Evolutionary conservation across 73 alveolate species (phyloP), one percentile per base, ranked within the genome.

Genomic region (Strombidium stylifer): DNA sequence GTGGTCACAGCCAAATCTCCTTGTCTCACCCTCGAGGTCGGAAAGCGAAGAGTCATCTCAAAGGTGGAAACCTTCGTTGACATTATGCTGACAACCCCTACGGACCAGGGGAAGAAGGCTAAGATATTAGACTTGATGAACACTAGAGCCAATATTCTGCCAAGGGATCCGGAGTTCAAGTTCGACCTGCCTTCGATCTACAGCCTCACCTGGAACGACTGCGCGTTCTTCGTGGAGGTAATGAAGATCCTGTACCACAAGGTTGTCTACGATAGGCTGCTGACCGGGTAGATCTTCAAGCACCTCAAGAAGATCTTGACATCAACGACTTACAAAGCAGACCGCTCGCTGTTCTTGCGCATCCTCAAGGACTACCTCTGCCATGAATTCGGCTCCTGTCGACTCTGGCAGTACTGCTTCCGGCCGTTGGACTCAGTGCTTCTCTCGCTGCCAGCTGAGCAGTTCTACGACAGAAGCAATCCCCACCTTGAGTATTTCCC

Each of bases 401-500:
- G 41, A 4, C 7, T 4, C 10, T 37, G 66, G 1, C 25, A 64
- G 37, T 19, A 44, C 14, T 24, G 41, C 18, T 7, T 58, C 73
- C 18, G 51, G 26, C 14, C 32, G 10, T 19, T 18, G 45, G 26
- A n/a, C n/a, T n/a, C n/a, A n/a, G n/a, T n/a, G n/a, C n/a, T n/a
- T n/a, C n/a, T n/a, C n/a, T n/a, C n/a, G n/a, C n/a, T n/a, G n/a
- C n/a, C 34, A 36, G 11, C 7, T 15, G 27, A 3, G 10, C 24
- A 42, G 21, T 42, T 42, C 30, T 6, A 42, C 11, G 54, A 48
- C 20, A 56, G 52, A 14, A 65, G 51, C 30, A 44, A 44, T 34
- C 61, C 75, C 47, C 79, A 81, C 61, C 65, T 84, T 28, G 99
- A 94, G 36, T 94, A 91, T 61, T 76, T 49, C 83, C 99, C 99